A percentile compares a stretch with the other conserved stretches of the same genome.
phyloP scores from a whole-genome alignment of 78 protist species.

The Emiliania huxleyi region DNA sequence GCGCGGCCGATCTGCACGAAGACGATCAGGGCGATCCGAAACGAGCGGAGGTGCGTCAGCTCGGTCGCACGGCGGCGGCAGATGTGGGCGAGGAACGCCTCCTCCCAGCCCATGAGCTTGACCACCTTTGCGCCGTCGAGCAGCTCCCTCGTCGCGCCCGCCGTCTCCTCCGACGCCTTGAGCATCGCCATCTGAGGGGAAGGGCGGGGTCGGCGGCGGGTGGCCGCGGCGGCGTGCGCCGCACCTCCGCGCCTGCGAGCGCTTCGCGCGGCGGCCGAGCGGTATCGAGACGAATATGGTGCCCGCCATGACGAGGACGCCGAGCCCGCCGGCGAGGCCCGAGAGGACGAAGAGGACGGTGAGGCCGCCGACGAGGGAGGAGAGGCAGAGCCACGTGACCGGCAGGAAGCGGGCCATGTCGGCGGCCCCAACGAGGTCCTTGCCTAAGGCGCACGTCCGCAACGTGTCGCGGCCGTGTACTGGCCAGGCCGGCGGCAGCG shows the following conservation, averaged over 20 bases:
- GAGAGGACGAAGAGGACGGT: neutral
- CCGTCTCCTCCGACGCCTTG: neutral
- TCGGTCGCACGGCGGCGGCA: neutral
- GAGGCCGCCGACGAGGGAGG: neutral
- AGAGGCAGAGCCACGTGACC: neutral
- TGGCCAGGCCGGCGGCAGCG: neutral
- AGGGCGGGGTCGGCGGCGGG: too few species aligned
- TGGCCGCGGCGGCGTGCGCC: too few species aligned
- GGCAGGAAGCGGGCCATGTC: neutral
- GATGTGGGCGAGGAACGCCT: neutral
- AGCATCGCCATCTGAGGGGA: neutral
- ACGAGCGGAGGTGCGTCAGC: neutral
- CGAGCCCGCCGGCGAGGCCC: neutral
- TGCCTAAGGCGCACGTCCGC: too few species aligned
- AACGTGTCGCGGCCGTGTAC: too few species aligned
- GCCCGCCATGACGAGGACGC: neutral
- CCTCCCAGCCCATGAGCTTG: neutral
- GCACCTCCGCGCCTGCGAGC: neutral
- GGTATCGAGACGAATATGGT: neutral
- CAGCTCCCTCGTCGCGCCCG: neutral
- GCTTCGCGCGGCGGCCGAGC: neutral
- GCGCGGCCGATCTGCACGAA: slow-evolving; percentile 16
- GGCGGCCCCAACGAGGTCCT: neutral
- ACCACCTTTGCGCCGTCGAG: neutral
- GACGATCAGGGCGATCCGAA: neutral